Base-by-base conservation (phyloP, 805 yeast genomes). In the Hanseniaspora vineae region DNA sequence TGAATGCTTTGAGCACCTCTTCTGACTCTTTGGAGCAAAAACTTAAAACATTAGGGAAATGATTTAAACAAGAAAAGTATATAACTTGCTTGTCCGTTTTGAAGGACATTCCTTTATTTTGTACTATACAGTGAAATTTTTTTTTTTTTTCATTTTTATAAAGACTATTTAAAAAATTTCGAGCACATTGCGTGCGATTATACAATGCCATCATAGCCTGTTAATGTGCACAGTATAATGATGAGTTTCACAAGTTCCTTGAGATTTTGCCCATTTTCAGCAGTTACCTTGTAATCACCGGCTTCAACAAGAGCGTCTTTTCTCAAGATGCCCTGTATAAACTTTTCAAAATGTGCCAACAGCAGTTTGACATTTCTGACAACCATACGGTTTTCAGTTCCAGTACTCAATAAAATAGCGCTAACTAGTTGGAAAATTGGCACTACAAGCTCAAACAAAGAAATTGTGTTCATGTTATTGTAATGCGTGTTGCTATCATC, bases 1-100 rank as follows among this genome's bases (percentile, higher is more conserved):
- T 92, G 66, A 87, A 81, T 60, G 88, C 89, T 72, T 76, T 92
- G 49, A 96, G 92, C 59, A 74, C 73, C 52, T 77, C 80, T 52
- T 86, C 95, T 46, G 72, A 72, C 17, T 68, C 69, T 20, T 70
- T 92, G 55, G 85, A 82, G 20, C 31, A 40, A 40, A 12, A 40
- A 13, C 18, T 19, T 11, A 19, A 40, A 19, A 20, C 31, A 23
- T 23, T 40, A 19, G 32, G 31, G 10, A 40, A 40, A 19, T 40
- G n/a, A 23, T 19, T 39, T 15, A 6, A 39, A 3, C 42, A 39
- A 39, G 29, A 23, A 23, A 23, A 23, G 29, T 23, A 39, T 4
- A 10, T n/a, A 18, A 39, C 6, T 5, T 39, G 23, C 19, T 17
- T 39, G 42, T 9, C 6, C 29, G 6, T 23, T 23, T 23, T 23